phyloP scores from a whole-genome alignment of 1,139 yeast genomes.

The Candida gigantensis region DNA sequence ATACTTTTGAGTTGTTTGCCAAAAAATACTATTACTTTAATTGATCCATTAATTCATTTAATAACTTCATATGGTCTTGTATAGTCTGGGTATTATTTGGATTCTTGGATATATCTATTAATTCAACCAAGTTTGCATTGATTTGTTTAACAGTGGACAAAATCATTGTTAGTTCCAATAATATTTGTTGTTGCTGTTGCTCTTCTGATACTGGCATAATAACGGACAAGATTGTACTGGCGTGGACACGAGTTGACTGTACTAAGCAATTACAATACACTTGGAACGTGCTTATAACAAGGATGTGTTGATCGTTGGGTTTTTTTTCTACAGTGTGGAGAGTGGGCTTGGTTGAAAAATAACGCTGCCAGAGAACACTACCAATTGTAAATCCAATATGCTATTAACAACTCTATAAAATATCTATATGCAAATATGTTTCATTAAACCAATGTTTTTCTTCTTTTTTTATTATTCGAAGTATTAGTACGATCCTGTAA shows the following conservation, averaged over 20 bases:
- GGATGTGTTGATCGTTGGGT: no score
- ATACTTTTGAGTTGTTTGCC: no score
- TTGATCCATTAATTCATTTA: slow-evolving; percentile 12
- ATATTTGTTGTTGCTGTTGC: slow-evolving; percentile 26
- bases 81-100: slow-evolving; percentile 4
- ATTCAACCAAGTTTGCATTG: slow-evolving; percentile 27
- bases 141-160: slow-evolving; percentile 32
- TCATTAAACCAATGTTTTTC: slow-evolving; percentile 1
- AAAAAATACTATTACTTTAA: no score
- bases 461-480: slow-evolving; percentile 12
- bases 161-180: slow-evolving; percentile 36
- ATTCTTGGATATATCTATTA: slow-evolving; percentile 23
- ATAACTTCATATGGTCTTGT: slow-evolving; percentile 3
- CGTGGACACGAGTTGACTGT: no score
- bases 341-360: no score
- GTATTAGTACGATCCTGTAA: slow-evolving; percentile 24
- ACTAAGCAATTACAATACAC: no score
- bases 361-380: no score
- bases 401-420: background rate
- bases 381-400: no score
- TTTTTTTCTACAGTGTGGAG: no score
- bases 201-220: slow-evolving; percentile 2
- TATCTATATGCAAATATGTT: background rate
- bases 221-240: background rate
- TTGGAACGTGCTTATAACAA: no score